phyloP scores from a whole-genome alignment of 2,329 filamentous ascomycete genomes.

The Aspergillus novoparasiticus region DNA sequence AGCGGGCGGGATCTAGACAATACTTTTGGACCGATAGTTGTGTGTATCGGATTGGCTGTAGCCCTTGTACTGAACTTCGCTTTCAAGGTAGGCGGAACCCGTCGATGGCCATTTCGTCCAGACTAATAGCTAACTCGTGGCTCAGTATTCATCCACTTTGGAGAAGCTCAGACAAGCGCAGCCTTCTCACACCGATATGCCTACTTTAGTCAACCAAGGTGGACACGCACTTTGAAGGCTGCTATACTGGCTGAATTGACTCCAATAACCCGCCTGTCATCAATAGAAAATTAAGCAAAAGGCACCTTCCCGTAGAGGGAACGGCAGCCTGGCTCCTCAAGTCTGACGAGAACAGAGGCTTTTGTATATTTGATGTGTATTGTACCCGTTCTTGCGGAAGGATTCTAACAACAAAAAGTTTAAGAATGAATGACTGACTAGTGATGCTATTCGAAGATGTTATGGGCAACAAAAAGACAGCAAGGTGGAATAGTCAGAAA shows the following conservation, averaged over 20 bases:
- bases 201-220: constrained; percentile 24
- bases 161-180: constrained; percentile 23
- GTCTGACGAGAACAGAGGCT: neutral
- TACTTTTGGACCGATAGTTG: constrained; percentile 77
- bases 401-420: neutral
- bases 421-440: neutral
- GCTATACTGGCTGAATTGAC: neutral
- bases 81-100: constrained; percentile 62
- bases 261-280: neutral
- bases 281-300: neutral
- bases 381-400: neutral
- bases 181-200: constrained; percentile 10
- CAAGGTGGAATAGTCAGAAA: neutral
- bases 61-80: constrained; percentile 85
- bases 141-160: constrained; percentile 35
- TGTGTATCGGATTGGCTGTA: constrained; percentile 75
- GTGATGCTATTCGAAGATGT: neutral
- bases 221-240: constrained; percentile 21
- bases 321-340: neutral
- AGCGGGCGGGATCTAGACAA: constrained; percentile 95
- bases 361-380: neutral
- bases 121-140: constrained; percentile 15
- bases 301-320: neutral
- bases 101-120: neutral
- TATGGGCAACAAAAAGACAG: neutral